Base-by-base conservation (phyloP, 2,329 filamentous ascomycete species). In the Raffaelea ambrosiae region DNA sequence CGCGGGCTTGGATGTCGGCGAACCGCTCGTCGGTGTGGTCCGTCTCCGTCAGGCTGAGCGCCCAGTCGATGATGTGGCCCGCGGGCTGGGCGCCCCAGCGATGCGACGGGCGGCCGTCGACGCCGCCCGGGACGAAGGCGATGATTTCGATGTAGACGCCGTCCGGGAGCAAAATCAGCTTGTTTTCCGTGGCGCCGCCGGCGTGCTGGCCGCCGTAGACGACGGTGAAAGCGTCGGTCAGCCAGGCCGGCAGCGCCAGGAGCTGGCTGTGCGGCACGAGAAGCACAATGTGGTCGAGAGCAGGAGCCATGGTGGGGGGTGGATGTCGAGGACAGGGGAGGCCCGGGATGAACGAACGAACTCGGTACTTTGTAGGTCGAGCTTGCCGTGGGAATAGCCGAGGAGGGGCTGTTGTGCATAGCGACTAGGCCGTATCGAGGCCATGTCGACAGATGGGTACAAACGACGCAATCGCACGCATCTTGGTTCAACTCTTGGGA, bases 91-190 rank as follows among this genome's bases (percentile, higher is more conserved):
- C 50, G 1, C 75, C 79, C 82, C 81, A 86, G 57, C 74, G 75
- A 56, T 85, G 80, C 1, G 63, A 62, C 5, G 57, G 57, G 3
- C 73, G 67, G 7, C 61, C 62, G 4, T 66, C 63, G 0, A 63
- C 63, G 19, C 66, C 63, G 23, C 61, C 70, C 19, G 74, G 60
- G 43, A 77, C 65, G 58, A 84, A 85, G 36, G 78, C 73, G 51
- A 84, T 81, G 44, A 85, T 65, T 58, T 86, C 82, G 46, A 86
- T 66, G 62, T 86, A 86, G 20, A 73, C 73, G 26, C 82, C 82
- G 54, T 85, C 81, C 22, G 67, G 57, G 50, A 86, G 74, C 14
- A 83, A 63, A 19, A 84, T 72, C 18, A 86, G 73, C 40, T 72
- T 74, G 63, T 85, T 86, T 51, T 72, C 74, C 2, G 74, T 85